Evolutionary conservation across 2,329 filamentous ascomycete genomes (phyloP), one percentile per base, ranked within the genome.

Genomic region (Paracoccidioides lutzii): DNA sequence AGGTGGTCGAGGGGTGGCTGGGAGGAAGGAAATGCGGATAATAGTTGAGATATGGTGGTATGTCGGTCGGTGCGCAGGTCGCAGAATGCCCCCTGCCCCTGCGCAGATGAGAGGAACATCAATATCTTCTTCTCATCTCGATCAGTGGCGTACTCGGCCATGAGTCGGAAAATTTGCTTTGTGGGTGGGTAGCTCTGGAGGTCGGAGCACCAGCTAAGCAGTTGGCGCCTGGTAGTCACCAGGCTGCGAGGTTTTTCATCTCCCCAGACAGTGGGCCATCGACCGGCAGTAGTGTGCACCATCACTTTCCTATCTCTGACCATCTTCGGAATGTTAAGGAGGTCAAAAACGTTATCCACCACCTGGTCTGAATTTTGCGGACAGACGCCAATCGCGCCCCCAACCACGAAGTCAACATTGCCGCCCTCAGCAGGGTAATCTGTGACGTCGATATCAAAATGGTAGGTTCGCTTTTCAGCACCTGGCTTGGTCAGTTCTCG

Each of bases 231-330:
- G 0, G 90, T 97, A 3, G 91, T 95, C 55, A 90, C 77, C n/a
- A 98, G 76, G 67, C 93, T 85, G 56, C 93, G 82, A 5, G 90
- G 73, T 70, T 87, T 74, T 22, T 97, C 91, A 2, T 95, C 88
- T 44, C 91, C 93, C 93, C 93, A 98, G 52, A 98, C 94, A 0
- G 93, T 98, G 3, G 93, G 93, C 91, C 91, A 98, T 52, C 93
- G 81, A 38, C 91, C 91, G 58, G 78, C 81, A 40, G 79, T 82
- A 0, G 93, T 97, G 69, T 83, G 84, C 62, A 97, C 74, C 15
- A 86, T 76, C 15, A 95, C 80, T 12, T 86, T 85, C 76, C 88
- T 93, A 73, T 95, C 87, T 35, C 93, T 85, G 58, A 93, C 78
- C 66, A 85, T 88, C 41, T 82, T 85, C 3, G 90, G 90, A 28